Percentiles rank a stretch among this genome's conserved stretches.
Conservation (phyloP, 106 monocot species). For the Allium fistulosum region DNA sequence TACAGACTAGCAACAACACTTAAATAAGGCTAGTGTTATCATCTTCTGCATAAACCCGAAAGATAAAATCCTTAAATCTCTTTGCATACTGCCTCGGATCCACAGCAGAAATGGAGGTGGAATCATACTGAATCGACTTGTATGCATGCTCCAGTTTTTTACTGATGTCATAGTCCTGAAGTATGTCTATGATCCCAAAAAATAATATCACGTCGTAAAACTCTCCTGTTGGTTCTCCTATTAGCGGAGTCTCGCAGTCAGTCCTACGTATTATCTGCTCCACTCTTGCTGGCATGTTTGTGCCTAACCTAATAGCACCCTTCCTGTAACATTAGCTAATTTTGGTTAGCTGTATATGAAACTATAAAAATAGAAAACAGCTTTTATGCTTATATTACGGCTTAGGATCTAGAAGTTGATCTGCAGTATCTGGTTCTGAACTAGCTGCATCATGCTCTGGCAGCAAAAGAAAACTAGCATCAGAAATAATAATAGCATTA, state of each 20-base stretch:
- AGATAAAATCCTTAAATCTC: slow-evolving; percentile 71
- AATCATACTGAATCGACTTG: slow-evolving; percentile 79
- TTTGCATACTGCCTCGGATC: slow-evolving; percentile 70
- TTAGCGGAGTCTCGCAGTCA: slow-evolving; percentile 31
- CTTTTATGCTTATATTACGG: too few relatives aligned
- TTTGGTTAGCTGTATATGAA: too few relatives aligned
- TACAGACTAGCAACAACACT: neutral
- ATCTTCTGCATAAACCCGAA: slow-evolving; percentile 50
- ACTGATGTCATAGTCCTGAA: slow-evolving; percentile 87
- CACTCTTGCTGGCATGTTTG: slow-evolving; percentile 67
- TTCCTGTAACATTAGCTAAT: slow-evolving; percentile 21
- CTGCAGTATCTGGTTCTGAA: too few relatives aligned
- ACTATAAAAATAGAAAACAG: too few relatives aligned
- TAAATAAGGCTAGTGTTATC: slow-evolving; percentile 2
- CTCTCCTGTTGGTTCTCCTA: slow-evolving; percentile 62
- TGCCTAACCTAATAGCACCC: slow-evolving; percentile 46
- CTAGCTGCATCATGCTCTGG: too few relatives aligned
- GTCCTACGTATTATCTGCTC: slow-evolving; percentile 32
- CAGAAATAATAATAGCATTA: too few relatives aligned
- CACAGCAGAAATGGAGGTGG: slow-evolving; percentile 79
- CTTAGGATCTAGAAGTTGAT: too few relatives aligned
- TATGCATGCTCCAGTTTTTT: slow-evolving; percentile 86
- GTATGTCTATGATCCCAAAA: slow-evolving; percentile 88
- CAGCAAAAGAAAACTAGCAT: too few relatives aligned
- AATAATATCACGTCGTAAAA: slow-evolving; percentile 55